Percentiles rank a stretch among this genome's conserved stretches.
phyloP scores from a whole-genome alignment of 2,329 filamentous ascomycete species.

The Colletotrichum cereale region DNA sequence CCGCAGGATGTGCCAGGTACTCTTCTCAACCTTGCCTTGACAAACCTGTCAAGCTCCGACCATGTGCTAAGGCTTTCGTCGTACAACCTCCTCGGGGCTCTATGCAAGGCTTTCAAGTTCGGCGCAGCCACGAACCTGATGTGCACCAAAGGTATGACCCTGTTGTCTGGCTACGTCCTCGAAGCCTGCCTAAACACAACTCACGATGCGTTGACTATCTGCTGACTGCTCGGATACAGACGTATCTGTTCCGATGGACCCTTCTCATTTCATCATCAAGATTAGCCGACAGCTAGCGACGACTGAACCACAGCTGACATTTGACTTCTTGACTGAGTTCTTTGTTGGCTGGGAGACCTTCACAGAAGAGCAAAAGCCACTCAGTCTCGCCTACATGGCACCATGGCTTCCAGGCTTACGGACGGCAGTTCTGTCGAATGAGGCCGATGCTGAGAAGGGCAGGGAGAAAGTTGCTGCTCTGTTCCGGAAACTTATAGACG shows the following conservation, averaged over 20 bases:
- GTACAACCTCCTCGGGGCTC: conserved; percentile 75
- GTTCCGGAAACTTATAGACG: conserved; percentile 75
- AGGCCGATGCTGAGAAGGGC: conserved; percentile 74
- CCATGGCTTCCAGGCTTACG: conserved; percentile 75
- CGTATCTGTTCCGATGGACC: conserved; percentile 72
- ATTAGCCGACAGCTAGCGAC: conserved; percentile 74
- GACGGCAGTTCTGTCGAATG: conserved; percentile 68
- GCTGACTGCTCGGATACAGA: conserved; percentile 54
- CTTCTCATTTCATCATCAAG: conserved; percentile 73
- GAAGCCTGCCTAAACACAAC: not conserved
- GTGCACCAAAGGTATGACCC: conserved; percentile 67
- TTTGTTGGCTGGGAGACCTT: conserved; percentile 80
- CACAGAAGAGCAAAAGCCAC: conserved; percentile 73
- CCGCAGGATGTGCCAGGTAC: conserved; percentile 80
- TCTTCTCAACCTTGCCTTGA: conserved; percentile 75
- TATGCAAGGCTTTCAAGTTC: conserved; percentile 78
- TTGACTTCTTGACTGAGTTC: conserved; percentile 79
- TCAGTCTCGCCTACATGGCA: conserved; percentile 77
- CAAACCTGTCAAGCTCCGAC: conserved; percentile 74
- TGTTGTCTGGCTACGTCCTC: not conserved
- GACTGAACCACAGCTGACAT: conserved; percentile 75
- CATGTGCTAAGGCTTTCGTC: conserved; percentile 71
- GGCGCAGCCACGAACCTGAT: conserved; percentile 71
- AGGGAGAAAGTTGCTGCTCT: conserved; percentile 73
- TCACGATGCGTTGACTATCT: not conserved